phyloP scores from a whole-genome alignment of 2,329 filamentous ascomycete genomes.

The Lachnellula suecica region DNA sequence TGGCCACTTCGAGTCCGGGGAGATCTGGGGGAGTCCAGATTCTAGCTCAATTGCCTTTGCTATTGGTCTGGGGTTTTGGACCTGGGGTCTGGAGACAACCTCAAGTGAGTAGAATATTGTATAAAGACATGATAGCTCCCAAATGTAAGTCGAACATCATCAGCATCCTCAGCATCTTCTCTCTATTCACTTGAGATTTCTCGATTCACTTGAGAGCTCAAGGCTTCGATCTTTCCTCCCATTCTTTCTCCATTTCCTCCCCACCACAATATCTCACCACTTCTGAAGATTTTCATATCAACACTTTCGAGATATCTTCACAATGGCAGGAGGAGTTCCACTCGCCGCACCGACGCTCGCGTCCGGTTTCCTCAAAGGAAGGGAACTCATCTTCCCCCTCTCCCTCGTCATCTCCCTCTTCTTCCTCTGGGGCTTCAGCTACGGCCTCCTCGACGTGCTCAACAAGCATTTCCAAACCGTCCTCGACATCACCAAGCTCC shows the following conservation, averaged over 20 bases:
- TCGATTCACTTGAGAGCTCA: neutral
- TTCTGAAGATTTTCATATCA: too few relatives aligned
- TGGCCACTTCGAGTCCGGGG: neutral
- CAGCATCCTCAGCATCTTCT: constrained; percentile 13
- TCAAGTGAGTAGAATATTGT: constrained; percentile 1
- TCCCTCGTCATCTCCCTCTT: constrained; percentile 73
- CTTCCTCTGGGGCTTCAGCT: constrained; percentile 86
- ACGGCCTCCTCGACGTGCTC: constrained; percentile 79
- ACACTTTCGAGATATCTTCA: too few relatives aligned
- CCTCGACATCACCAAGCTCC: constrained; percentile 55
- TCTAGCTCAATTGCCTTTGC: neutral
- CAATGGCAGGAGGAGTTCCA: constrained; percentile 43
- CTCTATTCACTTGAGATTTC: constrained; percentile 3
- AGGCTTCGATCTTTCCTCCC: constrained; percentile 3
- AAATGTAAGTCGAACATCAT: constrained; percentile 9
- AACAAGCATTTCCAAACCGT: constrained; percentile 70
- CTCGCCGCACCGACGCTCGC: constrained; percentile 36
- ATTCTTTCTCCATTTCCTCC: neutral
- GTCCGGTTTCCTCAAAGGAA: constrained; percentile 39
- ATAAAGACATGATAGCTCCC: constrained; percentile 14
- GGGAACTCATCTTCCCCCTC: constrained; percentile 46
- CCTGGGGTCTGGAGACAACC: constrained; percentile 11
- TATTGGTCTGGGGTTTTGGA: constrained; percentile 1
- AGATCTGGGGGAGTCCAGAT: constrained; percentile 1
- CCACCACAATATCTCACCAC: neutral